Conservation (phyloP, 805 yeast species). For the Kluyveromyces aestuarii region DNA sequence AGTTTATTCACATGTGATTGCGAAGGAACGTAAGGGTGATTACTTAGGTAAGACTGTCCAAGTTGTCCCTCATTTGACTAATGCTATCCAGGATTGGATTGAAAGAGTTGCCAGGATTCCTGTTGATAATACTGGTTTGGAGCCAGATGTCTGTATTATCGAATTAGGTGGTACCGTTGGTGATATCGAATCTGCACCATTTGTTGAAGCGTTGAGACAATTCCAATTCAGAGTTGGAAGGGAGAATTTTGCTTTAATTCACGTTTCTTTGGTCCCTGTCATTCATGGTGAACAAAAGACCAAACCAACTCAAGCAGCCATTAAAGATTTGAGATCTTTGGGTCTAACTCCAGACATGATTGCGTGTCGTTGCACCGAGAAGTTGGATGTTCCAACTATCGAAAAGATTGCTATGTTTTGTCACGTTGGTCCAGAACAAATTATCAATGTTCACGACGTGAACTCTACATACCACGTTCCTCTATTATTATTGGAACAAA, state of each 20-base stretch:
- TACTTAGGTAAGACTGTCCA: conserved; percentile 99
- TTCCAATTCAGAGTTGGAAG: conserved; percentile 95
- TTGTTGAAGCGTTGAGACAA: conserved; percentile 97
- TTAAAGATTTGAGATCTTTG: conserved; percentile 88
- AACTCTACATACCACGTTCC: conserved; percentile 98
- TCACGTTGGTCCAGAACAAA: conserved; percentile 98
- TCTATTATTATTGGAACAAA: conserved; percentile 77
- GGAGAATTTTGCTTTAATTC: conserved; percentile 91
- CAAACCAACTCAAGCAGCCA: conserved; percentile 98
- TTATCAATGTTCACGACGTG: conserved; percentile 92
- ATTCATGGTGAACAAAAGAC: conserved; percentile 99
- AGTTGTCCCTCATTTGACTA: conserved; percentile 96
- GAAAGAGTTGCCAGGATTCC: conserved; percentile 88
- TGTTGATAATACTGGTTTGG: conserved; percentile 78
- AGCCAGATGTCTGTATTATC: conserved; percentile 93
- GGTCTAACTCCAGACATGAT: conserved; percentile 95
- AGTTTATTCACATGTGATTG: conserved; percentile 88
- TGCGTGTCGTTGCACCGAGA: conserved; percentile 92
- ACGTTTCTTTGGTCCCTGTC: conserved; percentile 94
- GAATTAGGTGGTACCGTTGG: conserved; percentile 99
- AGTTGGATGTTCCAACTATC: conserved; percentile 74
- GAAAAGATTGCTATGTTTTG: conserved; percentile 98
- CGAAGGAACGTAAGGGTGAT: conserved; percentile 92
- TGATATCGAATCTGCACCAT: conserved; percentile 97
- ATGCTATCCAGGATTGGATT: conserved; percentile 97